Conservation (phyloP, 2,329 filamentous ascomycete genomes). For the Nemania serpens region DNA sequence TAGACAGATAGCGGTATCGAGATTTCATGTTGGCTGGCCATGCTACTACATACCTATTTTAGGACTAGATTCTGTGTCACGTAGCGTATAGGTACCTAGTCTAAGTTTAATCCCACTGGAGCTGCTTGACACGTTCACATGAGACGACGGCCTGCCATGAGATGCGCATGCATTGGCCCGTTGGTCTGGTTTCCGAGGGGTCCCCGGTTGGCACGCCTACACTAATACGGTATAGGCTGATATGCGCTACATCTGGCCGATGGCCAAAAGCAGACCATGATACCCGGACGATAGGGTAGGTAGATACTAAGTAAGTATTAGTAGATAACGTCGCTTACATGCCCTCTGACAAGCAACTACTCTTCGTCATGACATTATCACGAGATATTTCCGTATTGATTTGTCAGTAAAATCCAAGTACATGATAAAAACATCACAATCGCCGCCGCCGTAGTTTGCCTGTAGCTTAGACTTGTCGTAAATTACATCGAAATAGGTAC, state of each 20-base stretch:
- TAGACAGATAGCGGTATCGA: no score
- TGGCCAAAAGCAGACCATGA: constrained; percentile 9
- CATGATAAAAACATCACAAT: no score
- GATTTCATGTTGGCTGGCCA: neutral
- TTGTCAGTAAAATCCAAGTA: no score
- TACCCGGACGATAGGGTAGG: neutral
- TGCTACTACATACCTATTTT: neutral
- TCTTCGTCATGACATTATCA: no score
- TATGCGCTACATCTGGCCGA: constrained; percentile 6
- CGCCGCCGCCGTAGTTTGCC: no score
- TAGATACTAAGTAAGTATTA: no score
- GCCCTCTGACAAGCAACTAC: no score
- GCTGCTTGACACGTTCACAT: constrained; percentile 17
- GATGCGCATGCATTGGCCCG: constrained; percentile 10
- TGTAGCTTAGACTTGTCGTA: no score
- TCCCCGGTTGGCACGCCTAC: neutral
- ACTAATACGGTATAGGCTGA: neutral
- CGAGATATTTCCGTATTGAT: no score
- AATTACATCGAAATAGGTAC: no score
- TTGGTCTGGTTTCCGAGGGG: neutral
- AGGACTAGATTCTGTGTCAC: neutral
- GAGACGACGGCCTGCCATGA: constrained; percentile 16
- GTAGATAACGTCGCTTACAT: no score
- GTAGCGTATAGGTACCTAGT: neutral
- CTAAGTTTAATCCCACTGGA: neutral